These are phyloP conservation scores for Hyphodiscus sp. DNA, from an alignment of 2,329 filamentous ascomycete species.

Conservation along the genomic window DNA sequence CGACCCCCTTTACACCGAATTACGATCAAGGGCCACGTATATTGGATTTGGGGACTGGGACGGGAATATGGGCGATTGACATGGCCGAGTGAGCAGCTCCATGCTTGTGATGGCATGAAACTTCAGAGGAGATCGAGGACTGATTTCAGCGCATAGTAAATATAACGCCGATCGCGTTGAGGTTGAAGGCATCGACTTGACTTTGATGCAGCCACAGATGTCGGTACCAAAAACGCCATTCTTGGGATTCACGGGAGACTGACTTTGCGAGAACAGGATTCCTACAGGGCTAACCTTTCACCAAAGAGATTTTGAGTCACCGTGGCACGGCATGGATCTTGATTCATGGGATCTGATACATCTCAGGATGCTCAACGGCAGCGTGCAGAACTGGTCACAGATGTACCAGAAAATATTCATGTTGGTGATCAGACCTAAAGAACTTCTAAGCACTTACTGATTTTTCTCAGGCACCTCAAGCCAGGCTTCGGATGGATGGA, in stretches of 20 bases:
- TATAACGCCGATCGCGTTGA: constrained; percentile 39
- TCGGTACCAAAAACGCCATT: constrained; percentile 29
- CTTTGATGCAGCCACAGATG: constrained; percentile 53
- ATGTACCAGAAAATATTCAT: constrained; percentile 65
- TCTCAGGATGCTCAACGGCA: constrained; percentile 71
- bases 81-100: constrained; percentile 61
- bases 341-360: constrained; percentile 65
- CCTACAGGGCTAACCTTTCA: constrained; percentile 63
- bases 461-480: constrained; percentile 58
- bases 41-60: constrained; percentile 73
- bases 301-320: constrained; percentile 70
- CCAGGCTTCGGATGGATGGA: constrained; percentile 73
- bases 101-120: background rate
- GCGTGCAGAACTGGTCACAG: constrained; percentile 67
- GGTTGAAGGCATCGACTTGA: constrained; percentile 55
- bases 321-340: constrained; percentile 50
- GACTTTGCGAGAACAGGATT: constrained; percentile 45
- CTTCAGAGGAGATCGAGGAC: background rate
- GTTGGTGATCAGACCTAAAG: constrained; percentile 36
- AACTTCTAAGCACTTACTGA: constrained; percentile 1
- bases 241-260: background rate
- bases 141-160: constrained; percentile 7
- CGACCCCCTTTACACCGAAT: constrained; percentile 29
- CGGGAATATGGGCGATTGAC: constrained; percentile 86
- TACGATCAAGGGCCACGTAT: constrained; percentile 35